phyloP scores from a whole-genome alignment of 352 stramenopile genomes.

The Phytophthora pinifolia region DNA sequence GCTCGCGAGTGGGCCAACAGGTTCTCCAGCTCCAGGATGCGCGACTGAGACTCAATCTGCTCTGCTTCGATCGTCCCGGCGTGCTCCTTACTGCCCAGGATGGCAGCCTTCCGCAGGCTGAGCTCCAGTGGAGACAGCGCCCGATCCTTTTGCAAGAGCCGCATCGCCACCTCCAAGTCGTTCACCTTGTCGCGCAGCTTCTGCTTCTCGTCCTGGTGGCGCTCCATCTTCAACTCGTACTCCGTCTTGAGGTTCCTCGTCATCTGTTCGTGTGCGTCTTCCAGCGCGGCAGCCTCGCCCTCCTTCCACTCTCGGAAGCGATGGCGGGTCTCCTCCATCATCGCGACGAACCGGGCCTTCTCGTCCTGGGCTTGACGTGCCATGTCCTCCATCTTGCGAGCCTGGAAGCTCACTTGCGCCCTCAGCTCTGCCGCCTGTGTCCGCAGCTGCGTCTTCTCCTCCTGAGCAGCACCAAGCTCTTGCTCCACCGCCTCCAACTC shows the following conservation, averaged over 20 bases:
- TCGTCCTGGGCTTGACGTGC: conserved; percentile 51
- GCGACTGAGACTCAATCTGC: conserved; percentile 51
- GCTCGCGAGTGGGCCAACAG: conserved; percentile 57
- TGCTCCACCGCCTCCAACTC: conserved; percentile 42
- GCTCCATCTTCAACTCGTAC: conserved; percentile 65
- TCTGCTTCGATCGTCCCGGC: conserved; percentile 47
- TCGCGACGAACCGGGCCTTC: conserved; percentile 50
- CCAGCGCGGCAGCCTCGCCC: conserved; percentile 38
- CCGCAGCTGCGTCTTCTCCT: conserved; percentile 54
- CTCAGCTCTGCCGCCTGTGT: conserved; percentile 41
- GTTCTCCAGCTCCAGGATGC: conserved; percentile 59
- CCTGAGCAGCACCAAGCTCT: conserved; percentile 26
- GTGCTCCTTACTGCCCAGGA: conserved; percentile 49
- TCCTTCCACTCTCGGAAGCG: conserved; percentile 77
- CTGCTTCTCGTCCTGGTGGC: conserved; percentile 72
- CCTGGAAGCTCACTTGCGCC: conserved; percentile 43
- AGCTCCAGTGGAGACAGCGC: conserved; percentile 62
- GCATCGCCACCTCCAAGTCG: conserved; percentile 67
- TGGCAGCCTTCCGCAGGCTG: conserved; percentile 60
- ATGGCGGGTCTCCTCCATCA: conserved; percentile 51
- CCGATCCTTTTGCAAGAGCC: conserved; percentile 64
- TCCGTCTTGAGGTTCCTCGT: conserved; percentile 54
- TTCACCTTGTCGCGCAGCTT: conserved; percentile 76
- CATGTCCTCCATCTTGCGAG: conserved; percentile 51
- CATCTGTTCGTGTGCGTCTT: conserved; percentile 45